phyloP scores from a whole-genome alignment of 2,329 filamentous ascomycete species.

The Ophiostoma novo-ulmi region DNA sequence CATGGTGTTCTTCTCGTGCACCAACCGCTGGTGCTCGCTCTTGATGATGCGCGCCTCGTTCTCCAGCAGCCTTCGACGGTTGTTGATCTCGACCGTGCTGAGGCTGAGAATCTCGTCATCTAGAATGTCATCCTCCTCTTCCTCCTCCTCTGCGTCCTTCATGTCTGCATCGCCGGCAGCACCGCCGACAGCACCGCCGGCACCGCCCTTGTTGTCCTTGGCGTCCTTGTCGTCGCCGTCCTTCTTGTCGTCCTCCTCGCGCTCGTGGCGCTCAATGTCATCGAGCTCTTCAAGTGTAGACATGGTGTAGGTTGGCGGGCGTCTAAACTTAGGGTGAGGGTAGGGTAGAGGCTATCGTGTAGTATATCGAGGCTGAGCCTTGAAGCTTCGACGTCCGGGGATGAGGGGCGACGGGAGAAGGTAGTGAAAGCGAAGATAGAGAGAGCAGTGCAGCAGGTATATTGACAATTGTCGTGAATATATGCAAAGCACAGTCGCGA shows the following conservation, averaged over 20 bases:
- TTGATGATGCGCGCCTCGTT: slow-evolving; percentile 99
- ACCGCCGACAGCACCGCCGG: slow-evolving; percentile 32
- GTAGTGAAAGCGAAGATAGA: not conserved
- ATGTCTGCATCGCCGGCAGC: slow-evolving; percentile 78
- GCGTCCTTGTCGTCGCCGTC: slow-evolving; percentile 31
- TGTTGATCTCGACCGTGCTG: slow-evolving; percentile 91
- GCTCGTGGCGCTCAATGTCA: slow-evolving; percentile 74
- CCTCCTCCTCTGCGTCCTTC: slow-evolving; percentile 68
- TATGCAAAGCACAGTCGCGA: not conserved
- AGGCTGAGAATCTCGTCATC: slow-evolving; percentile 91
- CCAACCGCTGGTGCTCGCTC: slow-evolving; percentile 89
- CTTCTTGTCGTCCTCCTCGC: slow-evolving; percentile 54
- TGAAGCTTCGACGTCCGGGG: slow-evolving; percentile 6
- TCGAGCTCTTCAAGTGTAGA: slow-evolving; percentile 90
- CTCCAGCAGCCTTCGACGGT: slow-evolving; percentile 83
- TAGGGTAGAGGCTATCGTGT: slow-evolving; percentile 5
- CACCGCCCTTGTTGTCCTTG: slow-evolving; percentile 49
- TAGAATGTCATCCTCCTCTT: slow-evolving; percentile 71
- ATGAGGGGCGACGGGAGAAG: not conserved
- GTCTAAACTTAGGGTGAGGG: not conserved
- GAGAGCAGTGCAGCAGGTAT: not conserved
- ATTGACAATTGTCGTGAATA: not conserved
- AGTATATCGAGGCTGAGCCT: not conserved
- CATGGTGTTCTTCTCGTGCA: slow-evolving; percentile 94
- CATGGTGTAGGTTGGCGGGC: slow-evolving; percentile 50